phyloP scores from a whole-genome alignment of 176 grass and related monocot species.

The Aegilops bicornis region DNA sequence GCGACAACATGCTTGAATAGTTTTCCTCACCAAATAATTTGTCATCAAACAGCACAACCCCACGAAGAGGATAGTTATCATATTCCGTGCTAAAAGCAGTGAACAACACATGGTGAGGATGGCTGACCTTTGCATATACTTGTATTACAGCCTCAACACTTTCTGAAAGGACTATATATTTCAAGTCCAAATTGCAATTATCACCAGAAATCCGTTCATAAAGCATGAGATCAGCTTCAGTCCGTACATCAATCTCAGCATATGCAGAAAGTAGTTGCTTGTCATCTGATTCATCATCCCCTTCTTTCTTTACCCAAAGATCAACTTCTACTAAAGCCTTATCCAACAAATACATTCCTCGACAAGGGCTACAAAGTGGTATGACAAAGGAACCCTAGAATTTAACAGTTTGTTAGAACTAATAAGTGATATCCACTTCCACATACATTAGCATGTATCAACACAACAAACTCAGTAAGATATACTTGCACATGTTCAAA shows the following conservation, averaged over 20 bases:
- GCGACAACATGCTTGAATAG: neutral
- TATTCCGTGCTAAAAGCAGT: neutral
- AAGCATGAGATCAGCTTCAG: neutral
- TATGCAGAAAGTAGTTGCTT: slow-evolving; percentile 15
- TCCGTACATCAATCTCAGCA: neutral
- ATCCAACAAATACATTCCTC: slow-evolving; percentile 28
- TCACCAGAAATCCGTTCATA: slow-evolving; percentile 18
- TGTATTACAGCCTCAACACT: slow-evolving; percentile 34
- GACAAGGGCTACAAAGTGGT: slow-evolving; percentile 32
- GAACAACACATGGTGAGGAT: slow-evolving; percentile 3
- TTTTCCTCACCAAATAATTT: neutral
- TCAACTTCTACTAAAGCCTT: slow-evolving; percentile 37
- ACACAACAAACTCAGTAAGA: neutral
- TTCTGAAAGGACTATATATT: neutral
- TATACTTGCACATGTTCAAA: neutral
- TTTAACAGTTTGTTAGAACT: slow-evolving; percentile 10
- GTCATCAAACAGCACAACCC: neutral
- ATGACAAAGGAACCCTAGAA: slow-evolving; percentile 18
- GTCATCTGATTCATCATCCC: slow-evolving; percentile 12
- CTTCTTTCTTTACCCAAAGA: slow-evolving; percentile 31
- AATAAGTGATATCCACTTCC: neutral
- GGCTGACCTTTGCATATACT: slow-evolving; percentile 10
- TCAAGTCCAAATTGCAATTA: neutral
- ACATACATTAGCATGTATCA: neutral
- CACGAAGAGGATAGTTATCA: neutral